Evolutionary conservation across 2,329 filamentous ascomycete species (phyloP).

Genomic region (Phialophora chinensis): DNA sequence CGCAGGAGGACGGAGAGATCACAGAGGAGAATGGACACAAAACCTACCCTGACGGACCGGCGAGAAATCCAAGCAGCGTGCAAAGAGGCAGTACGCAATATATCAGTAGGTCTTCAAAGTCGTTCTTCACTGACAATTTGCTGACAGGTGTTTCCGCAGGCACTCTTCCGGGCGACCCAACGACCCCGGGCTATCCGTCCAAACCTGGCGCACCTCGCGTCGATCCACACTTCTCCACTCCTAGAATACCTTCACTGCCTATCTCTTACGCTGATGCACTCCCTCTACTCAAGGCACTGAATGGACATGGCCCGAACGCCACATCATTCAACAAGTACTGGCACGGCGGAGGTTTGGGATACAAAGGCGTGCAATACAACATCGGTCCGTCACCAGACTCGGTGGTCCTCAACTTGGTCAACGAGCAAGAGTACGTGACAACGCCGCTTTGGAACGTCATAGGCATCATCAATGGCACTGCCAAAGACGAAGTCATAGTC

Average conservation of each 20-base stretch:
- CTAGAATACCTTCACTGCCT: slow-evolving; percentile 86
- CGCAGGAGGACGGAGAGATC: slow-evolving; percentile 81
- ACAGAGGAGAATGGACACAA: slow-evolving; percentile 82
- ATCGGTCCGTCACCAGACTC: slow-evolving; percentile 77
- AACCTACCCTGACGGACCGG: slow-evolving; percentile 83
- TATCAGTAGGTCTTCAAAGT: slow-evolving; percentile 63
- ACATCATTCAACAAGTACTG: slow-evolving; percentile 75
- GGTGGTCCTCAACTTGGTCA: slow-evolving; percentile 74
- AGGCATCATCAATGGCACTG: slow-evolving; percentile 81
- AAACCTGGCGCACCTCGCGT: slow-evolving; percentile 83
- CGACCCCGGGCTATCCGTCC: slow-evolving; percentile 91
- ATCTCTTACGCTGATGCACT: slow-evolving; percentile 87
- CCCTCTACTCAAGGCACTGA: slow-evolving; percentile 86
- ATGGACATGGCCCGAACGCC: slow-evolving; percentile 82
- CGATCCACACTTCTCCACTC: slow-evolving; percentile 71
- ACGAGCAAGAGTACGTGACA: slow-evolving; percentile 80
- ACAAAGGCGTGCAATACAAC: slow-evolving; percentile 83
- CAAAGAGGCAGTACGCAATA: slow-evolving; percentile 88
- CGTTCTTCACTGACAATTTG: slow-evolving; percentile 20
- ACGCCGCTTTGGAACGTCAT: slow-evolving; percentile 91
- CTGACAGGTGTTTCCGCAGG: slow-evolving; percentile 48
- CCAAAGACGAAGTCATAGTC: slow-evolving; percentile 83
- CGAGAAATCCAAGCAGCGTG: slow-evolving; percentile 84
- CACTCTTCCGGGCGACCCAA: slow-evolving; percentile 73
- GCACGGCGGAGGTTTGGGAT: slow-evolving; percentile 73